Evolutionary conservation across 306 rosid genomes (phyloP), one percentile per base, ranked within the genome.

Genomic region (Inga leiocalycina): DNA sequence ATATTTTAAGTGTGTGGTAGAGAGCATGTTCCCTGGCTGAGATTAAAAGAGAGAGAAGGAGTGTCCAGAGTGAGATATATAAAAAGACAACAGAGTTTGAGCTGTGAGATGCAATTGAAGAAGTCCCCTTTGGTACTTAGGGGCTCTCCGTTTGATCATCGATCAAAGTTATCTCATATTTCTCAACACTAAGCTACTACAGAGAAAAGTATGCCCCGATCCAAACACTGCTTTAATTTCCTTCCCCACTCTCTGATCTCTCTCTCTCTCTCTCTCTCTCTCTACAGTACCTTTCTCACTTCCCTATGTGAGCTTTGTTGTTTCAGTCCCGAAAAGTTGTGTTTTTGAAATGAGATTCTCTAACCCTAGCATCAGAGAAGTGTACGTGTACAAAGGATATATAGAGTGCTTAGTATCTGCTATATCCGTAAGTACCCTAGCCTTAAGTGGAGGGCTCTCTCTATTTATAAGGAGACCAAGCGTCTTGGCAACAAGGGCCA

Each of bases 21-120:
- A 80, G 86, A 79, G 65, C 97, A 92, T 89, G 91, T 92, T 89
- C 91, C 65, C 74, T 79, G 97, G 97, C 81, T 85, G 88, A 86
- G 84, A 90, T 80, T 83, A 43, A 87, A 90, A 84, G 91, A 84
- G 89, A 51, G 79, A 43, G 62, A 71, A 43, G 62, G 74, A 62
- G 74, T 80, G 85, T 81, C 82, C 6, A 84, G 84, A 76, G 56
- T 78, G 79, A 14, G 85, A 72, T 84, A 82, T 80, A 82, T 80
- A 90, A 81, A 87, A 86, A 73, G 89, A 87, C 79, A 43, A 48
- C 0, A 79, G 17, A 49, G 54, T 76, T 77, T 30, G 78, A 86
- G 57, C 71, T 57, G 30, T 43, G 75, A 81, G 75, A 82, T 68
- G 77, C 82, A 32, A 32, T 78, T 73, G 75, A 78, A 84, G 79